A percentile compares a stretch with the other conserved stretches of the same genome.
Conservation (phyloP, 2,329 filamentous ascomycete genomes). For the Elsinoe necatrix region DNA sequence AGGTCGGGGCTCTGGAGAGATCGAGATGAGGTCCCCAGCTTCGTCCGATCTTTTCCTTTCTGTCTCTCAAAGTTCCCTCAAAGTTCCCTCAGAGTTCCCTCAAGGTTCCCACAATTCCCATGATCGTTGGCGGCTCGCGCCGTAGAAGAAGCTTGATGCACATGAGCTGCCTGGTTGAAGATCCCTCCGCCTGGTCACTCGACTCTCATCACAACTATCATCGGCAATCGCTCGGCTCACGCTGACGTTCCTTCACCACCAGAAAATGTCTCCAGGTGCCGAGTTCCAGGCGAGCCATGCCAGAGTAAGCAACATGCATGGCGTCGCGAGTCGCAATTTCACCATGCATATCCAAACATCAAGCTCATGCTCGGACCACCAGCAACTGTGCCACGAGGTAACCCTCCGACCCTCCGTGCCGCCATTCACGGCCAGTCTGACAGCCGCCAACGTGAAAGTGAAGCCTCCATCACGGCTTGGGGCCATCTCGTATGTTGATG, state of each 20-base stretch:
- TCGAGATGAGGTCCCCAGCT: conserved; percentile 6
- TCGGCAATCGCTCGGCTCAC: conserved; percentile 1
- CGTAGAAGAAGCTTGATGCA: conserved; percentile 1
- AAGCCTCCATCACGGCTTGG: not conserved
- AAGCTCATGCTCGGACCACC: not conserved
- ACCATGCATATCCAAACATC: conserved; percentile 7
- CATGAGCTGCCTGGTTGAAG: not conserved
- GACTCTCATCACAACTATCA: not conserved
- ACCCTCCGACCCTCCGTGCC: not conserved
- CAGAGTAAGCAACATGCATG: not conserved
- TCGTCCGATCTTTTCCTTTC: conserved; percentile 4
- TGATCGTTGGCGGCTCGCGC: not conserved
- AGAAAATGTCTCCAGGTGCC: not conserved
- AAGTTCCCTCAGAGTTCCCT: no score
- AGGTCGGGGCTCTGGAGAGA: not conserved
- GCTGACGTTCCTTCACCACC: not conserved
- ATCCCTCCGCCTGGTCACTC: conserved; percentile 4
- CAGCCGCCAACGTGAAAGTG: not conserved
- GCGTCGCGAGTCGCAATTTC: conserved; percentile 11
- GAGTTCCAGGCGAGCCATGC: conserved; percentile 1
- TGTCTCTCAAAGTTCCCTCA: not conserved
- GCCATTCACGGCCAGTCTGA: not conserved
- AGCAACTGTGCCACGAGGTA: not conserved
- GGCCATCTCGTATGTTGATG: conserved; percentile 1
- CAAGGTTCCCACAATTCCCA: not conserved